Conservation (phyloP, 352 stramenopile species). For the Globisporangium canariense region DNA sequence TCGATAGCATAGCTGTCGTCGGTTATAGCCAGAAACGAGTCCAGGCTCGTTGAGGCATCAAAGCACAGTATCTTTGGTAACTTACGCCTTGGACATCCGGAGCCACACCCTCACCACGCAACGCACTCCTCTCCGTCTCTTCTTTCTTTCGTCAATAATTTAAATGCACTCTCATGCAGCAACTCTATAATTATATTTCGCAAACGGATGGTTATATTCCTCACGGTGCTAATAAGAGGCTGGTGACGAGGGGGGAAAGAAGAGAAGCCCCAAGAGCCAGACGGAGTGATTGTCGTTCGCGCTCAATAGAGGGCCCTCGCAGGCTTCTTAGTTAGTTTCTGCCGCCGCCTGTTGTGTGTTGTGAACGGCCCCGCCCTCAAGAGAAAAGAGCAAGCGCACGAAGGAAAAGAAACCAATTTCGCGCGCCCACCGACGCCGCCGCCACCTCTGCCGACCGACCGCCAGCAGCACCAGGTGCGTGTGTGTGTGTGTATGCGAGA, state of each 20-base stretch:
- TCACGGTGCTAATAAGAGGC: not conserved
- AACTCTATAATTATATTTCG: no score
- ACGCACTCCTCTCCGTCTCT: no score
- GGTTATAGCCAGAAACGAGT: no score
- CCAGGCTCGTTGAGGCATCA: no score
- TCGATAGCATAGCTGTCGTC: no score
- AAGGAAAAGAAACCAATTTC: constrained; percentile 11
- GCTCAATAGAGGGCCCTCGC: not conserved
- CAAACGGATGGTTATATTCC: no score
- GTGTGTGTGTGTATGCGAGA: not conserved
- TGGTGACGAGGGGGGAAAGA: not conserved
- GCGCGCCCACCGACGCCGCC: not conserved
- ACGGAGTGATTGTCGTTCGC: not conserved
- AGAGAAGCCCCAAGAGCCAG: not conserved
- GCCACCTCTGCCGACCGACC: not conserved
- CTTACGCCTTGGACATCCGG: no score
- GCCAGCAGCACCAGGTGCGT: not conserved
- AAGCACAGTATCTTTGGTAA: no score
- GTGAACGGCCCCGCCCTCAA: not conserved
- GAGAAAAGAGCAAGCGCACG: constrained; percentile 1
- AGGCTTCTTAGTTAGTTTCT: not conserved
- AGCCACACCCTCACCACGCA: no score
- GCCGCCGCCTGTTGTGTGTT: not conserved
- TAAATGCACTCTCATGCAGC: no score
- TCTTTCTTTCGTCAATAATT: no score